Evolutionary conservation across 345 rosid species (phyloP).

Genomic region (Gynandropsis gynandra): DNA sequence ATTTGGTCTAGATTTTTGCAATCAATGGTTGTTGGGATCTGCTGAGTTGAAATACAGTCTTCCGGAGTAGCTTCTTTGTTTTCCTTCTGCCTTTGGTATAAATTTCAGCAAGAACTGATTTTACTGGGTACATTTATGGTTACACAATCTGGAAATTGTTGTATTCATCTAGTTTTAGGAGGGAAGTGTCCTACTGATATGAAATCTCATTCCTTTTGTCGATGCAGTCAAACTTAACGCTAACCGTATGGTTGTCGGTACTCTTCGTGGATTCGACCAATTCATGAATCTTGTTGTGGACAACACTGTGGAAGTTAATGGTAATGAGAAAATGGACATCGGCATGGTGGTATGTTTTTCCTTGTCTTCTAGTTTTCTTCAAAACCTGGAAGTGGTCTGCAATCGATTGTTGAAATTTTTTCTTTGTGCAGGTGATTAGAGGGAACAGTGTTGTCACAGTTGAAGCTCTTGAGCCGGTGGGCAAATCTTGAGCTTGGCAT

Average conservation of each 20-base stretch:
- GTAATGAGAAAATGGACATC: conserved; percentile 55
- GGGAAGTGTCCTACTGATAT: too few relatives aligned
- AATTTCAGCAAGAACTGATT: neutral
- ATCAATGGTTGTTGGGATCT: neutral
- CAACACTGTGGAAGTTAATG: conserved; percentile 66
- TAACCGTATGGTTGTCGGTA: conserved; percentile 68
- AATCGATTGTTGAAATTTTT: neutral
- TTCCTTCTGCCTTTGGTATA: neutral
- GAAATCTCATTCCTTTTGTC: too few relatives aligned
- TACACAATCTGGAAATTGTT: too few relatives aligned
- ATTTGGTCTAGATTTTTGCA: too few relatives aligned
- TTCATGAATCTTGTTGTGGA: conserved; percentile 78
- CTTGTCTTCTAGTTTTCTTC: neutral
- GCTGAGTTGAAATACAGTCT: neutral
- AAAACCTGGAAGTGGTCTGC: too few relatives aligned
- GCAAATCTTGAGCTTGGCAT: conserved; percentile 22
- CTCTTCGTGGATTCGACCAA: conserved; percentile 81
- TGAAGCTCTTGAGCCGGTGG: conserved; percentile 79
- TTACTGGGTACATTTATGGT: too few relatives aligned
- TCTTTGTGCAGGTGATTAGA: conserved; percentile 54
- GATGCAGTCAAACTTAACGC: conserved; percentile 73
- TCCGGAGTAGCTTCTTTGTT: neutral
- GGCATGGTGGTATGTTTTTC: conserved; percentile 72
- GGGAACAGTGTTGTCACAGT: conserved; percentile 80
- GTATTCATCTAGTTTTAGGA: too few relatives aligned